Evolutionary conservation across 2,329 filamentous ascomycete genomes (phyloP), one percentile per base, ranked within the genome.

Genomic region (Sphaerulina populicola): DNA sequence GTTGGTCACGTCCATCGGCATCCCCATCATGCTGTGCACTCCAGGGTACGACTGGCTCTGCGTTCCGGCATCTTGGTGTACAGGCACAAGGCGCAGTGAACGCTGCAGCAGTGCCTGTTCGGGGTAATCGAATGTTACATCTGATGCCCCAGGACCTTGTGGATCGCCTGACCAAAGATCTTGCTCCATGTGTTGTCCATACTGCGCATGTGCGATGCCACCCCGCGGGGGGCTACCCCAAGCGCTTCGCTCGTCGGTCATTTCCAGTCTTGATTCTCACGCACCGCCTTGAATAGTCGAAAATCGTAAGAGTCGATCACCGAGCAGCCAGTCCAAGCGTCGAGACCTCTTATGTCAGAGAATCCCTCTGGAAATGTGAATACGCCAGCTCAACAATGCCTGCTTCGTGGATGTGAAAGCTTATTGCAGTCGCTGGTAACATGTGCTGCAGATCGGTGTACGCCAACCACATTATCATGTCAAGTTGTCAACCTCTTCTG

Each of bases 291-390:
- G 39, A 23, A 21, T 27, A 7, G 10, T 41, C 18, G 15, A 41
- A 41, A 12, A 38, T 49, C 38, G 39, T 35, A 41, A 29, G 14
- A 35, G 46, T 42, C 46, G 46, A 49, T 42, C 46, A 15, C 39
- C 30, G 29, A 18, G 42, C 27, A 27, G 18, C 31, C 46, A 38
- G 31, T 35, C 31, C 38, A 43, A 49, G 21, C 23, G 5, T 27
- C 23, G 6, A 27, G 23, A 27, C 23, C 23, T 27, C 23, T 3
- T 27, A 27, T 6, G 23, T 7, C 23, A 27, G 23, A 27, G 23
- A 6, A 27, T 27, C 23, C 5, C 6, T 7, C 23, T 7, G 23
- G 23, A 27, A 3, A 27, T 27, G 23, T 27, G 23, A 27, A 27
- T 27, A 27, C 6, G 23, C 23, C 23, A 27, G 23, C 23, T 27